Base-by-base conservation (phyloP, 192 early-diverging fungal genomes). In the Rhizophagus prolifer region DNA sequence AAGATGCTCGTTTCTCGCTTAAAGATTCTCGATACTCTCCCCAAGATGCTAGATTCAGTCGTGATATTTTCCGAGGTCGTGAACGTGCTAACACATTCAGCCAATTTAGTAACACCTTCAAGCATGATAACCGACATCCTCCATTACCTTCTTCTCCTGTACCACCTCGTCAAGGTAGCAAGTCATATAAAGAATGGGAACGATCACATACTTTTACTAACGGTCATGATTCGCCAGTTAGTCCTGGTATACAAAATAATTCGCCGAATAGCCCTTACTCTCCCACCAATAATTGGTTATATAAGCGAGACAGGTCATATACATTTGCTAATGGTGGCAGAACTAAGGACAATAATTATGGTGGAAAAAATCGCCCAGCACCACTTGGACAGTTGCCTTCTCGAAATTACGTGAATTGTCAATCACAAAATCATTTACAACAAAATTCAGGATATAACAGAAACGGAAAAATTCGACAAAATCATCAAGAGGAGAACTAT, bases 191-290 rank as follows among this genome's bases (percentile, higher is more conserved):
- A n/a, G 50, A 54, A 21, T 19, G 72, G n/a, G 72, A 61, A 44
- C 58, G 72, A 9, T 74, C 72, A 21, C 14, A 74, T 25, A 74
- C 72, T 28, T 74, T 61, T 21, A 74, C 70, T 36, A 58, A 10
- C 31, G 46, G 54, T 21, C 31, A 30, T 34, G 44, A 72, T 72
- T 31, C 44, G 6, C 70, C 46, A 0, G 25, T 72, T 28, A 72
- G 54, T 54, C 70, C 70, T 28, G 16, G 50, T 5, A 54, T 54
- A 54, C 28, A 38, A n/a, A 41, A 30, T 34, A 26, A 12, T 31
- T 58, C 23, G 23, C 70, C 70, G 14, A 36, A 26, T 19, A 28
- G 19, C 21, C 25, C 44, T 1, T 9, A 46, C 19, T 58, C 47
- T 28, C 3, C 46, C 14, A 9, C 47, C 8, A 41, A 72, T 13